These are phyloP conservation scores for Mallotus repandus DNA, from an alignment of 441 rosid species.

Conservation along the genomic window DNA sequence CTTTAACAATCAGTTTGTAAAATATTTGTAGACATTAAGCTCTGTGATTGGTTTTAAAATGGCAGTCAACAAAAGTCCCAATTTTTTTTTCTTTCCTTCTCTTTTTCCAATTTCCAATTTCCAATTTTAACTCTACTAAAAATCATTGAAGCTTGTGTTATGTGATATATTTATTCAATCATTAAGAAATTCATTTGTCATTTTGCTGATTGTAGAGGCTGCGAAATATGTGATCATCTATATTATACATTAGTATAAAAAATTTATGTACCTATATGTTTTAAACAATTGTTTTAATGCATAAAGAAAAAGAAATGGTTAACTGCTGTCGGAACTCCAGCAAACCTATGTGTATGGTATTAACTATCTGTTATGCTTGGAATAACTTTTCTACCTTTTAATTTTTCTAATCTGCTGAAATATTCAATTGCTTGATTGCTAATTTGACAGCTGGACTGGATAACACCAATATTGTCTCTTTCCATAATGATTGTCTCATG, in stretches of 20 bases:
- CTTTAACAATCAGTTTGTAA: not conserved
- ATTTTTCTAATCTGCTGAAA: not conserved
- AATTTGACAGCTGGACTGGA: conserved; percentile 17
- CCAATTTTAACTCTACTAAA: not conserved
- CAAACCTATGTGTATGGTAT: not conserved
- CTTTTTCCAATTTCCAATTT: too few species aligned
- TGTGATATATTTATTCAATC: not conserved
- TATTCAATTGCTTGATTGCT: conserved; percentile 7
- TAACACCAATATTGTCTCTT: not conserved
- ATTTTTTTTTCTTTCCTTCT: too few species aligned
- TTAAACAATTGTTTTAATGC: not conserved
- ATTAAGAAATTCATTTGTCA: not conserved
- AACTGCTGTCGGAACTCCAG: conserved; percentile 2
- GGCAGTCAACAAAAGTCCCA: not conserved
- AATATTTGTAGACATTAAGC: not conserved
- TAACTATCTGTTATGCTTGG: not conserved
- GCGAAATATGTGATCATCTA: not conserved
- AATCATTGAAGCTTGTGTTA: not conserved
- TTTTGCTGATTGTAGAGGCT: not conserved
- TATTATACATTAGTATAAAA: not conserved
- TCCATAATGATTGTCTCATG: conserved; percentile 15
- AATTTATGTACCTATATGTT: not conserved
- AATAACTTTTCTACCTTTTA: not conserved
- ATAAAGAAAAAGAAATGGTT: not conserved
- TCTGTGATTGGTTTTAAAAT: not conserved